These are phyloP conservation scores for Zymoseptoria crescenta DNA, from an alignment of 2,329 filamentous ascomycete species.

Conservation along the genomic window DNA sequence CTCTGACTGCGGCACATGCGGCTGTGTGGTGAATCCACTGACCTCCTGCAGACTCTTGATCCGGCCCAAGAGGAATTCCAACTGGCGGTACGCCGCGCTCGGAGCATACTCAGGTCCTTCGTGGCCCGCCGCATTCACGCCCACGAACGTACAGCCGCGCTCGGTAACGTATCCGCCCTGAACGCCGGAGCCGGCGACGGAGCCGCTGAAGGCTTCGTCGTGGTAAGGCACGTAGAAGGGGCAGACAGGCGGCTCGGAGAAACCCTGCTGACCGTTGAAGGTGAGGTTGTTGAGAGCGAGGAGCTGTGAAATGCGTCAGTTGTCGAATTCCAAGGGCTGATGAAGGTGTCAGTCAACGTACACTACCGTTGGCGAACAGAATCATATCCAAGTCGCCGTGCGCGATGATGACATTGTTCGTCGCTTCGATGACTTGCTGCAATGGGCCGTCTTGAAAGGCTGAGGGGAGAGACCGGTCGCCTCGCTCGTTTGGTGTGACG, in stretches of 20 bases:
- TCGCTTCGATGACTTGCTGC: slow-evolving; percentile 43
- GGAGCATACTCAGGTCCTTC: slow-evolving; percentile 39
- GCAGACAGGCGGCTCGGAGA: slow-evolving; percentile 35
- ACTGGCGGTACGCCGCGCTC: slow-evolving; percentile 35
- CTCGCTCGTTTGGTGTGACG: slow-evolving; percentile 10
- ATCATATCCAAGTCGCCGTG: slow-evolving; percentile 44
- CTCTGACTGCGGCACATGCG: slow-evolving; percentile 6
- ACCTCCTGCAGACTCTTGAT: slow-evolving; percentile 21
- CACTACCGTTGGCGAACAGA: slow-evolving; percentile 44
- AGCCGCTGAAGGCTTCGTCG: slow-evolving; percentile 34
- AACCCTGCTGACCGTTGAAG: slow-evolving; percentile 44
- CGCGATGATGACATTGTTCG: slow-evolving; percentile 46
- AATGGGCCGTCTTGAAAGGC: slow-evolving; percentile 32
- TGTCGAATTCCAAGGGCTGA: no score
- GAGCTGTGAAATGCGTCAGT: slow-evolving; percentile 18
- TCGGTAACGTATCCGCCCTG: slow-evolving; percentile 37
- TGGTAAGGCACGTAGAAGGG: slow-evolving; percentile 40
- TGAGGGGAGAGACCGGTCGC: slow-evolving; percentile 27
- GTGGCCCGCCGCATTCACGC: slow-evolving; percentile 35
- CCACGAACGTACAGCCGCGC: slow-evolving; percentile 41
- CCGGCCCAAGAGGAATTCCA: slow-evolving; percentile 37
- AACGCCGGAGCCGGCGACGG: slow-evolving; percentile 34
- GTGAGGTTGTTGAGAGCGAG: slow-evolving; percentile 49
- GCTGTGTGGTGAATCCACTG: slow-evolving; percentile 11
- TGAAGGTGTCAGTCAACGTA: neutral